Evolutionary conservation across 306 rosid species (phyloP).

Genomic region (Quercus mongolica): DNA sequence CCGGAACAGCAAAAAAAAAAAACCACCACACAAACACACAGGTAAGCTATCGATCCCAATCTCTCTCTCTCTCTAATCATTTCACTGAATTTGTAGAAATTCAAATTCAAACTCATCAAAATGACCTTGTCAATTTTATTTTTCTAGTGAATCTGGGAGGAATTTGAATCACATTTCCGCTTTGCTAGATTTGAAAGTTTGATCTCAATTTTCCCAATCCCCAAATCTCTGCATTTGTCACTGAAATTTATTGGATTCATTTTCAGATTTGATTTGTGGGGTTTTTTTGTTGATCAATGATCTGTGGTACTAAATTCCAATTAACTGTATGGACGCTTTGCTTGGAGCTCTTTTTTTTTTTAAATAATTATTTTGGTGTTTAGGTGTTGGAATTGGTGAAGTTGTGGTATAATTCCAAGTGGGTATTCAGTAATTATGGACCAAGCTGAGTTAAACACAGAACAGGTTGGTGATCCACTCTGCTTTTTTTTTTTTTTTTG

Average conservation of each 20-base stretch:
- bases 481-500: not conserved
- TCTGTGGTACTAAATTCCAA: not conserved
- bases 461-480: slow-evolving; percentile 59
- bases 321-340: not conserved
- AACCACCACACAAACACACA: not conserved
- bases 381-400: slow-evolving; percentile 10
- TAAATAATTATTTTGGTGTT: slow-evolving; percentile 20
- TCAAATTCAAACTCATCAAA: not conserved
- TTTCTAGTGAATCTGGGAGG: not conserved
- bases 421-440: slow-evolving; percentile 45
- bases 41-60: not conserved
- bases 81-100: not conserved
- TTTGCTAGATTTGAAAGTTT: not conserved
- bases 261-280: not conserved
- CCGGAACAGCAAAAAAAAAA: not conserved
- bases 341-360: not conserved
- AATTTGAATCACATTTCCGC: not conserved
- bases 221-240: not conserved
- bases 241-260: not conserved
- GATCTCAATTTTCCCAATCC: not conserved
- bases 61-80: not conserved
- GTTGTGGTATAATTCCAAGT: slow-evolving; percentile 15
- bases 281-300: not conserved
- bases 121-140: not conserved
- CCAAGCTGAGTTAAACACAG: slow-evolving; percentile 76